Conservation (phyloP, 352 stramenopile genomes). For the Phytophthora meadii region DNA sequence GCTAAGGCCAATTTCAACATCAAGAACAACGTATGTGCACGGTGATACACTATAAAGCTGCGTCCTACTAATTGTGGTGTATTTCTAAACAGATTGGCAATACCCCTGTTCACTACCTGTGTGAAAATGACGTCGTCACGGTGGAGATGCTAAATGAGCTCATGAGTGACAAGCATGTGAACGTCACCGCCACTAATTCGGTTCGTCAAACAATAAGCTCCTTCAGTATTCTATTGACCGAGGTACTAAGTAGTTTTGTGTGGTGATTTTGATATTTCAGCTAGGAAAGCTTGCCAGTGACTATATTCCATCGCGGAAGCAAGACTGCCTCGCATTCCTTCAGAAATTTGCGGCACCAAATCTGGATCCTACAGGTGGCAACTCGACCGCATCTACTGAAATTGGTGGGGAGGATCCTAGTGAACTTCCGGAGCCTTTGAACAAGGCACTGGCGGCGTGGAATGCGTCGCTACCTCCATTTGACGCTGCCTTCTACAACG, state of each 20-base stretch:
- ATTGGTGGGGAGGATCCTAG: conserved; percentile 72
- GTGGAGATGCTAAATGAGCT: conserved; percentile 69
- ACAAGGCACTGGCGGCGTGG: conserved; percentile 55
- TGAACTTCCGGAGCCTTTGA: conserved; percentile 59
- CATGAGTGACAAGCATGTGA: conserved; percentile 62
- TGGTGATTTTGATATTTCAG: conserved; percentile 24
- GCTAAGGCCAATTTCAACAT: conserved; percentile 75
- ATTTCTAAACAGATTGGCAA: conserved; percentile 68
- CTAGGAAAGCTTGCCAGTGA: conserved; percentile 73
- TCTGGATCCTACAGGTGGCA: conserved; percentile 24
- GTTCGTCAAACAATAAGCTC: conserved; percentile 28
- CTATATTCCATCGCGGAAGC: conserved; percentile 60
- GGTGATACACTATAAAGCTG: not conserved
- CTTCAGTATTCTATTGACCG: not conserved
- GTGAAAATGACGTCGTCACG: conserved; percentile 68
- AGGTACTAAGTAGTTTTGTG: conserved; percentile 4
- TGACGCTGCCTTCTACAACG: conserved; percentile 79
- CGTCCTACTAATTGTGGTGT: not conserved
- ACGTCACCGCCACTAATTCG: conserved; percentile 73
- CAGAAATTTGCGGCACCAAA: conserved; percentile 65
- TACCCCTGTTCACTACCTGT: conserved; percentile 75
- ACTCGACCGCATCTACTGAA: conserved; percentile 23
- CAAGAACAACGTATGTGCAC: conserved; percentile 68
- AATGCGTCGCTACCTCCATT: conserved; percentile 80
- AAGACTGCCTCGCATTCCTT: conserved; percentile 65